Evolutionary conservation across 2,329 filamentous ascomycete species (phyloP).

Genomic region (Epichloe gansuensis): DNA sequence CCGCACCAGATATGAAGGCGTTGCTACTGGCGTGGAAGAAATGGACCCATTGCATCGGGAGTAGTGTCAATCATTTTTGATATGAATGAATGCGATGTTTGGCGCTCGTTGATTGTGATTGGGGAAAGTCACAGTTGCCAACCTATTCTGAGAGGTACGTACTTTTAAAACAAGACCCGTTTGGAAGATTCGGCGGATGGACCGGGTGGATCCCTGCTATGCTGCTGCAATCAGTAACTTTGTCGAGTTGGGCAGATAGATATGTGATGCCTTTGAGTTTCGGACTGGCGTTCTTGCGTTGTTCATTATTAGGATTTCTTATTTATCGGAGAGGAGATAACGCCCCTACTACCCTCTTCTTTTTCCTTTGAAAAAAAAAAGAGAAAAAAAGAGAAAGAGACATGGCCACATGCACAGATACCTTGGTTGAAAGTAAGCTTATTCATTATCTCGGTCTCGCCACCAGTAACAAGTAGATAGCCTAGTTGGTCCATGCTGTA

Average conservation of each 20-base stretch:
- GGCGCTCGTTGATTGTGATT: background rate
- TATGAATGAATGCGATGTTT: background rate
- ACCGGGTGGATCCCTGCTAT: background rate
- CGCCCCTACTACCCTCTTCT: constrained; percentile 16
- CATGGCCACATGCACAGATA: constrained; percentile 25
- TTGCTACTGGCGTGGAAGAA: constrained; percentile 51
- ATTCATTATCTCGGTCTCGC: background rate
- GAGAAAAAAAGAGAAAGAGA: constrained; percentile 13
- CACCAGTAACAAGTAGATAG: background rate
- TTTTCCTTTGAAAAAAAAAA: constrained; percentile 14
- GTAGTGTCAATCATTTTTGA: constrained; percentile 7
- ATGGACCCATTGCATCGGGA: constrained; percentile 50
- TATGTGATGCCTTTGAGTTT: background rate
- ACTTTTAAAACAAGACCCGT: background rate
- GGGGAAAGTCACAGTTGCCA: background rate
- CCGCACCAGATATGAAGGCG: constrained; percentile 52
- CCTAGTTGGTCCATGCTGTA: no score
- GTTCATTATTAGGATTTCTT: constrained; percentile 15
- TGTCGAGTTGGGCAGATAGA: background rate
- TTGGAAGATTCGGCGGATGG: background rate
- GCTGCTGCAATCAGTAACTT: background rate
- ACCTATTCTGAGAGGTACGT: background rate
- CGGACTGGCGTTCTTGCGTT: constrained; percentile 6
- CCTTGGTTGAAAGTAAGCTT: constrained; percentile 14
- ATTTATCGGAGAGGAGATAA: constrained; percentile 11